Percentiles rank a stretch among this genome's conserved stretches.
These are phyloP conservation scores for Ophiostoma sp. DNA, from an alignment of 2,329 filamentous ascomycete species.

Conservation along the genomic window DNA sequence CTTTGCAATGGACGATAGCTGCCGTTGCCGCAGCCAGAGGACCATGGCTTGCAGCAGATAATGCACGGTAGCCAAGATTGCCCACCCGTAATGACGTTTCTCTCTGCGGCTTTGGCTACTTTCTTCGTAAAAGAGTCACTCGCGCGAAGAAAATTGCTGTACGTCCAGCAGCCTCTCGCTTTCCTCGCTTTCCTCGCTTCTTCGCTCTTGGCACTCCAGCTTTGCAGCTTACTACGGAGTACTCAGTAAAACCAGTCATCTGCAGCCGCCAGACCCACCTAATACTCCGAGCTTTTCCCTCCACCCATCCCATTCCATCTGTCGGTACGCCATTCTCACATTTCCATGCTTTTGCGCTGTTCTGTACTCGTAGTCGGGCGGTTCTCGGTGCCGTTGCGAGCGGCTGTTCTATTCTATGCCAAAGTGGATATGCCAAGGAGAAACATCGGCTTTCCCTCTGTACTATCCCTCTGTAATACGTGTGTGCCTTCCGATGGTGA, in stretches of 20 bases:
- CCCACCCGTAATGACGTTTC: background rate
- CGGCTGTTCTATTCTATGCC: background rate
- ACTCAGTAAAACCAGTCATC: background rate
- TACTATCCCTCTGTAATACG: background rate
- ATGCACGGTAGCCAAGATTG: background rate
- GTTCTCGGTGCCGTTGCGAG: constrained; percentile 17
- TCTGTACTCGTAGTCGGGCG: background rate
- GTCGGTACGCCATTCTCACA: background rate
- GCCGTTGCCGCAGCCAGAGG: background rate
- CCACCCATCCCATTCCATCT: background rate
- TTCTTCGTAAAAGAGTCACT: background rate
- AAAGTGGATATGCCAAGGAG: background rate
- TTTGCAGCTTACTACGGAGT: background rate
- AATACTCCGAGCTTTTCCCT: background rate
- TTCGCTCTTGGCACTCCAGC: constrained; percentile 3
- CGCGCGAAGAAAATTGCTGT: background rate
- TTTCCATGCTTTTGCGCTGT: background rate
- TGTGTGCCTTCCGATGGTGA: background rate
- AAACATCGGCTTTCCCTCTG: background rate
- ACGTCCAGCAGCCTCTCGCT: no score
- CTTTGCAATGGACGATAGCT: background rate
- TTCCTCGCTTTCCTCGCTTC: background rate
- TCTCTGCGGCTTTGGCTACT: background rate
- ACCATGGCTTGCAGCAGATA: background rate
- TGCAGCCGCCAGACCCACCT: background rate